Percentiles rank a stretch among this genome's conserved stretches.
Evolutionary conservation across 805 yeast species (phyloP).

Genomic region (Kodamaea restingae): DNA sequence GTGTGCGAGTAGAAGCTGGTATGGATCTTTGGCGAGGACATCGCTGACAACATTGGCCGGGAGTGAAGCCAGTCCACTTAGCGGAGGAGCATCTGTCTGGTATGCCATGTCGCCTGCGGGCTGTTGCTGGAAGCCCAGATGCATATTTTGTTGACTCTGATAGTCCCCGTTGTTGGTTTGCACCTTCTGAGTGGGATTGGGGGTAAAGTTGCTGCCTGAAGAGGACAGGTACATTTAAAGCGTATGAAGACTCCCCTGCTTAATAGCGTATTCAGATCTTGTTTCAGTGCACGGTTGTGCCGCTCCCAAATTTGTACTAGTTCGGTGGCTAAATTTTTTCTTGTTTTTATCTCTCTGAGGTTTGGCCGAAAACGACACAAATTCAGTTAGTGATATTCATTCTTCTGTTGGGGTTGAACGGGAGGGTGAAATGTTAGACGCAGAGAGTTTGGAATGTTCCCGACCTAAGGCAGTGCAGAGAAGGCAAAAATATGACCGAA

Average conservation of each 20-base stretch:
- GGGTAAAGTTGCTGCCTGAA: background rate
- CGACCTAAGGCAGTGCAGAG: no score
- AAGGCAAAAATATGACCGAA: no score
- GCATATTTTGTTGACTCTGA: background rate
- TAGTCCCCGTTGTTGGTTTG: background rate
- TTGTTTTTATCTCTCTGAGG: background rate
- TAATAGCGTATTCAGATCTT: background rate
- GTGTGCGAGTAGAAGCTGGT: slow-evolving; percentile 49
- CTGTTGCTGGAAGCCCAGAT: background rate
- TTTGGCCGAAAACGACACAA: no score
- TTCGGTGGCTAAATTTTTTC: slow-evolving; percentile 1
- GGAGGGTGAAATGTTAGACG: no score
- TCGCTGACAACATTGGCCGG: slow-evolving; percentile 11
- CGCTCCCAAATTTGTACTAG: slow-evolving; percentile 1
- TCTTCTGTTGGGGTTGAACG: no score
- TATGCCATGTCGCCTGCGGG: background rate
- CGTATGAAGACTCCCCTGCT: background rate
- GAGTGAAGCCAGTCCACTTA: slow-evolving; percentile 1
- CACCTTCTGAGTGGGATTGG: background rate
- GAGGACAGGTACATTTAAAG: slow-evolving; percentile 3
- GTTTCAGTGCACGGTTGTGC: background rate
- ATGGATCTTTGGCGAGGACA: slow-evolving; percentile 39
- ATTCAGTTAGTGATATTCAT: no score
- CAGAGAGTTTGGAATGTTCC: no score
- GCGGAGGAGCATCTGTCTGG: background rate